Evolutionary conservation across 495 filamentous ascomycete genomes (phyloP), one percentile per base, ranked within the genome.

Genomic region (Xylaria sp.): DNA sequence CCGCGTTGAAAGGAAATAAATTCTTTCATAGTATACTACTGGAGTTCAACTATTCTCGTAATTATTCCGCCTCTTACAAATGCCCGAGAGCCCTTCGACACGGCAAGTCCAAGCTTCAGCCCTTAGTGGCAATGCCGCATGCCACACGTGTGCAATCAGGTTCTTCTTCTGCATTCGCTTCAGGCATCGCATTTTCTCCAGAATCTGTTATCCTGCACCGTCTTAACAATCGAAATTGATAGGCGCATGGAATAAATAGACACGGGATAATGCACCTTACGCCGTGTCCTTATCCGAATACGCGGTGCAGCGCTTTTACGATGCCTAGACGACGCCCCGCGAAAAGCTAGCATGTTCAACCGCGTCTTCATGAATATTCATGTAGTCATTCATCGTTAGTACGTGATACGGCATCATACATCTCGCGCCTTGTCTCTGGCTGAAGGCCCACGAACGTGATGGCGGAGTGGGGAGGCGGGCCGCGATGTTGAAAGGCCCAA

Each of bases 401-500:
- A 57, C 21, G 52, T 41, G n/a, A 35, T 15, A 53, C 1, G 17
- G 11, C 59, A 46, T 79, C 70, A 85, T 66, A 83, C 82, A 40
- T 84, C 81, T 26, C 73, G 74, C 35, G 72, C 78, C 75, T 81
- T 83, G 11, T 79, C 80, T 53, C 80, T 77, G 31, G 79, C 76
- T 17, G 79, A 82, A 29, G 81, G 76, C 17, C 83, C 77, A 68
- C 90, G 81, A 26, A 78, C 77, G 57, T 89, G 84, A 76, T 84
- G 80, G 52, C 78, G 75, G 57, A 90, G 83, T 24, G 92, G 92
- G 37, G 91, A 92, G 1, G 86, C 79, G 0, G 92, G 92, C 53
- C 92, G 82, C 12, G 91, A 93, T 0, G 90, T 88, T 5, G 90
- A 90, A 26, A 90, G 74, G 5, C 82, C 85, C 40, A 89, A 86